phyloP scores from a whole-genome alignment of 2,329 filamentous ascomycete genomes.

The Hymenoscyphus salicellus region DNA sequence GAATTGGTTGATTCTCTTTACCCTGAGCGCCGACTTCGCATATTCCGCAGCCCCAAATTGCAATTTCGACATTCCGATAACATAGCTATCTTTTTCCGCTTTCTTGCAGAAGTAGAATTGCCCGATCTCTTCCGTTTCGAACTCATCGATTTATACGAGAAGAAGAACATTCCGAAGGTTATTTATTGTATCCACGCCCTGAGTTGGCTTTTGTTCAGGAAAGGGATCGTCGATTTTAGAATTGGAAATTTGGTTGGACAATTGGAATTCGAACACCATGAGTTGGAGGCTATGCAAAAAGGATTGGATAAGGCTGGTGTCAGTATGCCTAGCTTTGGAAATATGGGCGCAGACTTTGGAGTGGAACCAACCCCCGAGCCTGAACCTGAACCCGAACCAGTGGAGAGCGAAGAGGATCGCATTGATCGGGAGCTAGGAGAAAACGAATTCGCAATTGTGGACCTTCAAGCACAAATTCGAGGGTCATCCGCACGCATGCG shows the following conservation, averaged over 20 bases:
- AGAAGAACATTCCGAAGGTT: constrained; percentile 98
- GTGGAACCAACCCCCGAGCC: constrained; percentile 76
- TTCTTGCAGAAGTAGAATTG: constrained; percentile 84
- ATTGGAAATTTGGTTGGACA: constrained; percentile 97
- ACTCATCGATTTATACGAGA: constrained; percentile 95
- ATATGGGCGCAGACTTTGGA: constrained; percentile 94
- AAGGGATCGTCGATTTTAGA: constrained; percentile 90
- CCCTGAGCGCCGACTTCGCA: constrained; percentile 70
- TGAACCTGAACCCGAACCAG: constrained; percentile 63
- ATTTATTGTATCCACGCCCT: constrained; percentile 98
- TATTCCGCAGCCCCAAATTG: constrained; percentile 80
- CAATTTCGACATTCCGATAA: constrained; percentile 98
- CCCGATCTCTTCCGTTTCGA: constrained; percentile 97
- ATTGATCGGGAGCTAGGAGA: constrained; percentile 78
- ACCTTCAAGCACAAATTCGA: constrained; percentile 82
- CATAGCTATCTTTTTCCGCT: constrained; percentile 92
- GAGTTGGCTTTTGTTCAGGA: constrained; percentile 94
- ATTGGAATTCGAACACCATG: constrained; percentile 95
- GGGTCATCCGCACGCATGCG: constrained; percentile 75
- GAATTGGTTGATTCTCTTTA: constrained; percentile 90
- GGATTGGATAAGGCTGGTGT: constrained; percentile 92
- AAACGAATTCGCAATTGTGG: constrained; percentile 67
- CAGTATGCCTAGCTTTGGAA: constrained; percentile 96
- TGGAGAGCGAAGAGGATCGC: constrained; percentile 86
- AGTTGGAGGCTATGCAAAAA: constrained; percentile 94